Conservation (phyloP, 75 land plant species). For the Ceratopteris richardii region DNA sequence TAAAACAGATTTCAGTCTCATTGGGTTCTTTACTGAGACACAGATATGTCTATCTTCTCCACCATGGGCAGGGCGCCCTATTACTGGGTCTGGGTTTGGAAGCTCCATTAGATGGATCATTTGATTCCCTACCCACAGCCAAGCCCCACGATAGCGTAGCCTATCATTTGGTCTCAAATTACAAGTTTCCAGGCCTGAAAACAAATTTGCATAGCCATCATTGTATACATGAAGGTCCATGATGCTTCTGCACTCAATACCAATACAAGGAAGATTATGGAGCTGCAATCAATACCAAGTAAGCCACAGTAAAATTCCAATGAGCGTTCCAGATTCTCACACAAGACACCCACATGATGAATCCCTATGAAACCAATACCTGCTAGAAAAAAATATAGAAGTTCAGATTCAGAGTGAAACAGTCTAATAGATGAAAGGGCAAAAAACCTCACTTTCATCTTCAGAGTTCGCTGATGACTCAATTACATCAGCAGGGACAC, state of each 20-base stretch:
- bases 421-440: neutral
- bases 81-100: slow-evolving; percentile 91
- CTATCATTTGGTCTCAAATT: slow-evolving; percentile 76
- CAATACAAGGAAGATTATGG: too few species aligned
- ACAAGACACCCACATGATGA: slow-evolving; percentile 90
- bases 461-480: slow-evolving; percentile 1
- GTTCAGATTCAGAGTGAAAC: neutral
- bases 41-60: slow-evolving; percentile 90
- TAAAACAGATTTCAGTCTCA: slow-evolving; percentile 47
- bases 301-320: slow-evolving; percentile 79
- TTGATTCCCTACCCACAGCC: slow-evolving; percentile 93
- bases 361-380: slow-evolving; percentile 65
- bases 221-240: too few species aligned
- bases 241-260: too few species aligned
- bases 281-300: slow-evolving; percentile 39
- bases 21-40: slow-evolving; percentile 55
- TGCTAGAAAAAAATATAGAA: slow-evolving; percentile 11
- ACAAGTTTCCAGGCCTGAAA: slow-evolving; percentile 61
- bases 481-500: too few species aligned
- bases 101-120: slow-evolving; percentile 99
- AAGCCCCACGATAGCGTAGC: slow-evolving; percentile 87
- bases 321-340: slow-evolving; percentile 72
- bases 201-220: slow-evolving; percentile 5
- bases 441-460: neutral
- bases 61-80: slow-evolving; percentile 89